Evolutionary conservation across 2,329 filamentous ascomycete genomes (phyloP).

Genomic region (Ceratocystis diversiconidia): DNA sequence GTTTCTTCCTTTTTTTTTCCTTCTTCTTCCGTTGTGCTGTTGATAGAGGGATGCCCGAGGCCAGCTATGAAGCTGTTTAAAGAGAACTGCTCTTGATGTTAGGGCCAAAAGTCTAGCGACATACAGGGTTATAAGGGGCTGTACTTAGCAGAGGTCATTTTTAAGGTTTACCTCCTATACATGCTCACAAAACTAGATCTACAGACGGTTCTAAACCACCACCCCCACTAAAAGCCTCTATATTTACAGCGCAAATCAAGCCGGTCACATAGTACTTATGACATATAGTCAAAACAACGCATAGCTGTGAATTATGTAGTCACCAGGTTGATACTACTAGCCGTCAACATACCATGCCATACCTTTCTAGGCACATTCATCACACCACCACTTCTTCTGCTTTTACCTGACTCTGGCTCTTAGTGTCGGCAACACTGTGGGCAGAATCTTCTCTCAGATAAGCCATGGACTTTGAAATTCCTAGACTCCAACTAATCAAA

Average conservation of each 20-base stretch:
- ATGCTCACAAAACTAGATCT: too few species aligned
- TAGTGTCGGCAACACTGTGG: conserved; percentile 44
- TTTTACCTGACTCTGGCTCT: background rate
- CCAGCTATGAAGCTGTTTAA: background rate
- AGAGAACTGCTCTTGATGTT: background rate
- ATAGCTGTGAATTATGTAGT: conserved; percentile 2
- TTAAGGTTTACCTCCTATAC: too few species aligned
- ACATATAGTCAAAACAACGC: background rate
- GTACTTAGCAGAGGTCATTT: background rate
- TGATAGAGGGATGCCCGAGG: too few species aligned
- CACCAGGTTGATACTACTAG: background rate
- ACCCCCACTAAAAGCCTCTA: background rate
- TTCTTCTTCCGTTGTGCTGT: too few species aligned
- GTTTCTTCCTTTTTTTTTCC: background rate
- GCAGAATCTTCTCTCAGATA: conserved; percentile 48
- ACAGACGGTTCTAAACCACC: too few species aligned
- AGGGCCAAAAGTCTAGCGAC: background rate
- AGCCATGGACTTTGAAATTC: conserved; percentile 41
- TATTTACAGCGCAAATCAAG: background rate
- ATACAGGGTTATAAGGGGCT: background rate
- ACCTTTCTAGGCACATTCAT: background rate
- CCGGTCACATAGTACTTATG: background rate
- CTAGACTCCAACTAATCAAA: conserved; percentile 42
- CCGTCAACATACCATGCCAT: background rate
- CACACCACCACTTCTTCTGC: background rate